Evolutionary conservation across 2,329 filamentous ascomycete species (phyloP).

Genomic region (Botryotinia calthae): DNA sequence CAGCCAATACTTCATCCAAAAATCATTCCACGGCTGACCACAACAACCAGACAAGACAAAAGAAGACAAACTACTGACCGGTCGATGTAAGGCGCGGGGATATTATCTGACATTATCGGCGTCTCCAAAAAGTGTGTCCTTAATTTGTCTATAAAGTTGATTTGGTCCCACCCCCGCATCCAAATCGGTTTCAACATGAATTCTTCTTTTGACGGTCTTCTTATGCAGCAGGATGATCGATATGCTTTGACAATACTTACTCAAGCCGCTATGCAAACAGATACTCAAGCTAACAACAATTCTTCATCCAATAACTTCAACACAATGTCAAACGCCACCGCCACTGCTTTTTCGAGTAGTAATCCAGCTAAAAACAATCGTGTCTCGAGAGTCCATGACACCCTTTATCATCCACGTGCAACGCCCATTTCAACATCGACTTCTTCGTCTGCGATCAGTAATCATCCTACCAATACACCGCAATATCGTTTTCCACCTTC

Average conservation of each 20-base stretch:
- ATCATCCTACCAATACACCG: slow-evolving; percentile 19
- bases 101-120: not conserved
- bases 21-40: not conserved
- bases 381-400: not conserved
- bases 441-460: slow-evolving; percentile 21
- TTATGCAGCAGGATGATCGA: slow-evolving; percentile 27
- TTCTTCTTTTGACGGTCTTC: slow-evolving; percentile 15
- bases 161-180: not conserved
- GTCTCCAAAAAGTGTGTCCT: not conserved
- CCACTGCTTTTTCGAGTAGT: slow-evolving; percentile 5
- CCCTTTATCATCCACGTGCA: slow-evolving; percentile 8
- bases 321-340: slow-evolving; percentile 9
- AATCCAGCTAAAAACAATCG: not conserved
- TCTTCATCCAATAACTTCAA: not conserved
- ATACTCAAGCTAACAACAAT: slow-evolving; percentile 2
- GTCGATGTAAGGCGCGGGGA: not conserved
- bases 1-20: not conserved
- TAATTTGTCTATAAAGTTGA: not conserved
- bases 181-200: slow-evolving; percentile 25
- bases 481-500: slow-evolving; percentile 2
- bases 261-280: slow-evolving; percentile 31
- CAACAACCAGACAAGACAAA: not conserved
- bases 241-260: slow-evolving; percentile 34
- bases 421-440: not conserved
- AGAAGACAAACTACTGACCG: not conserved